These are phyloP conservation scores for Phytophthora citricola DNA, from an alignment of 352 stramenopile species.

Conservation along the genomic window DNA sequence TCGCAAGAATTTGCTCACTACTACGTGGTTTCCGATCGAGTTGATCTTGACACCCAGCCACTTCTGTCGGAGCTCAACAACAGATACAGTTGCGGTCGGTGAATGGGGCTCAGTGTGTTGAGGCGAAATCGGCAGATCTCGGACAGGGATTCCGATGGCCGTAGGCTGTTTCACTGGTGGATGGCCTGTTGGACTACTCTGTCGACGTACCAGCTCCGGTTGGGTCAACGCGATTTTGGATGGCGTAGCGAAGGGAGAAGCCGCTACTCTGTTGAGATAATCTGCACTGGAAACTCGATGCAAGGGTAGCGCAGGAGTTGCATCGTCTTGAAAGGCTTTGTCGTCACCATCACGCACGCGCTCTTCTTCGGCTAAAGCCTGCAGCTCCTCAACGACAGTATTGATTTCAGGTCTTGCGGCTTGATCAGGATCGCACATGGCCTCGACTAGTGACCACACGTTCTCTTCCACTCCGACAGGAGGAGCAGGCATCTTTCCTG, in stretches of 20 bases:
- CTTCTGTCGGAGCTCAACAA: conserved; percentile 67
- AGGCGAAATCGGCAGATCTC: conserved; percentile 15
- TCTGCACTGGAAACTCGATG: conserved; percentile 36
- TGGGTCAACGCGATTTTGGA: conserved; percentile 15
- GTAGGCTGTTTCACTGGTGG: conserved; percentile 8
- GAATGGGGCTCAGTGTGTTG: conserved; percentile 21
- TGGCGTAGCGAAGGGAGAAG: conserved; percentile 19
- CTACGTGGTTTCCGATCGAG: conserved; percentile 70
- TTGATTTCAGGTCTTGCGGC: conserved; percentile 55
- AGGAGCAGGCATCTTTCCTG: conserved; percentile 48
- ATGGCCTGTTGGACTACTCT: conserved; percentile 29
- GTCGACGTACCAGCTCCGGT: conserved; percentile 19
- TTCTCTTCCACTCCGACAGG: conserved; percentile 48
- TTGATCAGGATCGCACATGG: conserved; percentile 64
- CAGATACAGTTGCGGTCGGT: conserved; percentile 19
- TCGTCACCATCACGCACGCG: conserved; percentile 41
- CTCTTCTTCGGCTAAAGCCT: conserved; percentile 58
- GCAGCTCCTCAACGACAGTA: conserved; percentile 51
- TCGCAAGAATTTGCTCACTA: conserved; percentile 79
- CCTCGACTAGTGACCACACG: conserved; percentile 51
- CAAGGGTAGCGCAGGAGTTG: conserved; percentile 29
- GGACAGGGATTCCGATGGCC: conserved; percentile 29
- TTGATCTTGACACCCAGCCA: conserved; percentile 85
- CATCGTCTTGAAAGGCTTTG: conserved; percentile 27
- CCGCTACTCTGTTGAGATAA: conserved; percentile 26